These are phyloP conservation scores for Alternaria sp. DNA, from an alignment of 2,329 filamentous ascomycete species.

Conservation along the genomic window DNA sequence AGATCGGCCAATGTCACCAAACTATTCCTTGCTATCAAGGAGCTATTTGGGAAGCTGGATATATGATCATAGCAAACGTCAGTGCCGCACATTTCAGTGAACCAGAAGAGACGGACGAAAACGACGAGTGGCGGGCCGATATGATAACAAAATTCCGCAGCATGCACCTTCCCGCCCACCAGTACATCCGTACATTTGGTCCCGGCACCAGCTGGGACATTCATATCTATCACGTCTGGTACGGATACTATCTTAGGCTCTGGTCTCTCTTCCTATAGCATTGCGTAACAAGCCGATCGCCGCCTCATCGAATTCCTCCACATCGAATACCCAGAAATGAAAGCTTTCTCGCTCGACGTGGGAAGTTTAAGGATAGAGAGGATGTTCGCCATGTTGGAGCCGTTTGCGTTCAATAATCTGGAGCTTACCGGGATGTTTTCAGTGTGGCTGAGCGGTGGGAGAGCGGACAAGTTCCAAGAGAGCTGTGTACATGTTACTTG, in stretches of 20 bases:
- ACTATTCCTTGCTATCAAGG: not conserved
- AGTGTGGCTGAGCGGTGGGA: slow-evolving; percentile 3
- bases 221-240: slow-evolving; percentile 1
- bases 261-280: not conserved
- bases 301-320: slow-evolving; percentile 3
- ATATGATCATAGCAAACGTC: slow-evolving; percentile 8
- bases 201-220: slow-evolving; percentile 6
- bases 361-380: not conserved
- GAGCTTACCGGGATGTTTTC: slow-evolving; percentile 2
- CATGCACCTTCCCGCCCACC: slow-evolving; percentile 22
- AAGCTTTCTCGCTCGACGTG: not conserved
- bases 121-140: slow-evolving; percentile 15
- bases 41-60: not conserved
- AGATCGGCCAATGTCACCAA: not conserved
- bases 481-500: not conserved
- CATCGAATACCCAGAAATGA: not conserved
- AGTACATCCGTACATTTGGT: slow-evolving; percentile 20
- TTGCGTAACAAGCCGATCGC: not conserved
- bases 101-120: not conserved
- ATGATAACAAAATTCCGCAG: slow-evolving; percentile 21
- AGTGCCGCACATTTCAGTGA: not conserved
- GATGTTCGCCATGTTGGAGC: not conserved
- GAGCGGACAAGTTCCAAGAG: slow-evolving; percentile 5
- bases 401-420: not conserved
- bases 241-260: not conserved